Percentiles rank a stretch among this genome's conserved stretches.
These are phyloP conservation scores for Fusarium odoratissimum DNA, from an alignment of 2,329 filamentous ascomycete genomes.

Conservation along the genomic window DNA sequence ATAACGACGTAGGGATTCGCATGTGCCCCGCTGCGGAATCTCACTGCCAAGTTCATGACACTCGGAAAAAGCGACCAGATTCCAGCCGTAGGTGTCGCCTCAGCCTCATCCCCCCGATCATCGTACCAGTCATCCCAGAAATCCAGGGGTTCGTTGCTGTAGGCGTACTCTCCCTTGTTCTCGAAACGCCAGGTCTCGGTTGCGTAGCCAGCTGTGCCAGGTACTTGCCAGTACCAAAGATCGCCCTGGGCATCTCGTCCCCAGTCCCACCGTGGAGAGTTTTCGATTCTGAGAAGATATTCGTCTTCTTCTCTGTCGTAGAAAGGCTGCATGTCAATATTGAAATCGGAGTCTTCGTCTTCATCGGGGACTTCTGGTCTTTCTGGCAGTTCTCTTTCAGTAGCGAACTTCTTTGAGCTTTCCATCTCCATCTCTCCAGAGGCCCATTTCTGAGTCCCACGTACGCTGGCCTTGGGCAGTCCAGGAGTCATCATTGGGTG, in stretches of 20 bases:
- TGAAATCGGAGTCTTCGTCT: not conserved
- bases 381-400: not conserved
- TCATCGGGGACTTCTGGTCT: not conserved
- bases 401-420: not conserved
- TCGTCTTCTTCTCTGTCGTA: conserved; percentile 6
- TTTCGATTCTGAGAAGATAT: not conserved
- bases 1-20: not conserved
- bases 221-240: conserved; percentile 15
- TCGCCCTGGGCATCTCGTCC: not conserved
- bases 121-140: conserved; percentile 13
- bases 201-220: not conserved
- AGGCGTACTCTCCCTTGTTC: conserved; percentile 1
- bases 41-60: not conserved
- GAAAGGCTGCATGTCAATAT: not conserved
- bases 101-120: not conserved
- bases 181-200: conserved; percentile 14
- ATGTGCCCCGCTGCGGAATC: not conserved
- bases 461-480: not conserved
- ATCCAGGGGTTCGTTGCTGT: conserved; percentile 2
- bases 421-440: conserved; percentile 4
- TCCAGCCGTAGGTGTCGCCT: conserved; percentile 16
- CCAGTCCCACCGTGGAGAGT: conserved; percentile 7
- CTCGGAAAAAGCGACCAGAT: not conserved
- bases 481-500: conserved; percentile 2
- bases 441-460: conserved; percentile 4